Evolutionary conservation across 2,329 filamentous ascomycete genomes (phyloP).

Genomic region (Arthrobotrys pseudoclavata): DNA sequence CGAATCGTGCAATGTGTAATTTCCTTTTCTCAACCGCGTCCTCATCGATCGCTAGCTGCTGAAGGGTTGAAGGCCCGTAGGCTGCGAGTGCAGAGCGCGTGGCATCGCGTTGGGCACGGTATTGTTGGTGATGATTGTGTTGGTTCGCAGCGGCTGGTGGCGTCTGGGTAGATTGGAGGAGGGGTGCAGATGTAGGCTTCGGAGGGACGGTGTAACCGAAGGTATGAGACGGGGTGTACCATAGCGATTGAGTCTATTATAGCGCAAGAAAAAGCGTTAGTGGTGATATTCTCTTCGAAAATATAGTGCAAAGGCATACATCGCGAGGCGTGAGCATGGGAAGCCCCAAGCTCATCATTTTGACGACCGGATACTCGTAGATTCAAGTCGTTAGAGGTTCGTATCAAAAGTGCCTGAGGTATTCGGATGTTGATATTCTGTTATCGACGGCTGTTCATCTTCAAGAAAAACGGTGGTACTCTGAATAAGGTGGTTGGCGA

Average conservation of each 20-base stretch:
- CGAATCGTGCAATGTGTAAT: slow-evolving; percentile 85
- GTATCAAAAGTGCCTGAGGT: slow-evolving; percentile 1
- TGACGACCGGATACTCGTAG: slow-evolving; percentile 9
- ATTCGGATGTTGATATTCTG: neutral
- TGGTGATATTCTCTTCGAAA: neutral
- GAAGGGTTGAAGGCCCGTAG: slow-evolving; percentile 59
- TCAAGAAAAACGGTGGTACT: neutral
- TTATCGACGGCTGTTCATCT: slow-evolving; percentile 13
- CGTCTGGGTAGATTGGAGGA: slow-evolving; percentile 64
- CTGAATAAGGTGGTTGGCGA: neutral
- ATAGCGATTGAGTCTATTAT: slow-evolving; percentile 77
- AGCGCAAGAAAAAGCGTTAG: neutral
- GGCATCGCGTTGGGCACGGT: slow-evolving; percentile 53
- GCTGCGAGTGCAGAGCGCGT: slow-evolving; percentile 64
- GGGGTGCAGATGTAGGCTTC: slow-evolving; percentile 63
- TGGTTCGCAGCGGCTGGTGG: slow-evolving; percentile 38
- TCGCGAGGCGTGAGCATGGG: slow-evolving; percentile 75
- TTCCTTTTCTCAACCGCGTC: slow-evolving; percentile 81
- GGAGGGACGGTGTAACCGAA: slow-evolving; percentile 65
- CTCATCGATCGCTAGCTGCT: slow-evolving; percentile 75
- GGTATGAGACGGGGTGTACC: slow-evolving; percentile 77
- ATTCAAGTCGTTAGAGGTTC: neutral
- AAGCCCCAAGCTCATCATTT: slow-evolving; percentile 53
- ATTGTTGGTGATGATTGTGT: slow-evolving; percentile 61
- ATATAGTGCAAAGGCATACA: slow-evolving; percentile 68